phyloP scores from a whole-genome alignment of 2,329 filamentous ascomycete species.

The Blastomyces gilchristii region DNA sequence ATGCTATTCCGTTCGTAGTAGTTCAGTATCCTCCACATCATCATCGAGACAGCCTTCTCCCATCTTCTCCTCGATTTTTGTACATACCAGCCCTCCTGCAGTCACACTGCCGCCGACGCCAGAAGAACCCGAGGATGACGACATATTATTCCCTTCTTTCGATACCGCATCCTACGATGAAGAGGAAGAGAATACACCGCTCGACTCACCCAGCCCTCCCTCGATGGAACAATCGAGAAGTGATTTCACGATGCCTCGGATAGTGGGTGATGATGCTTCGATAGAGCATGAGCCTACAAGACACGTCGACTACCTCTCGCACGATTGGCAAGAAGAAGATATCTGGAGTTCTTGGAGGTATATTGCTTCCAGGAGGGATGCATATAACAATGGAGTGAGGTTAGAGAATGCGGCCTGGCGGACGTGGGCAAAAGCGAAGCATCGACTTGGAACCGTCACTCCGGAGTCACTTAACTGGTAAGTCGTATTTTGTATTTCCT shows the following conservation, averaged over 20 bases:
- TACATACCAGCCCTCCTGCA: constrained; percentile 24
- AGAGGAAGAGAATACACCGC: constrained; percentile 14
- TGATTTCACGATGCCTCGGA: constrained; percentile 1
- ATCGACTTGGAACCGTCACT: constrained; percentile 74
- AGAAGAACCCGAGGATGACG: constrained; percentile 22
- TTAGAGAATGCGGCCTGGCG: constrained; percentile 96
- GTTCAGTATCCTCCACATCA: constrained; percentile 23
- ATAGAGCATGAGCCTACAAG: constrained; percentile 65
- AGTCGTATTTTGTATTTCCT: constrained; percentile 2
- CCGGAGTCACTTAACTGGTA: constrained; percentile 92
- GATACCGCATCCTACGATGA: constrained; percentile 19
- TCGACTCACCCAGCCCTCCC: constrained; percentile 14
- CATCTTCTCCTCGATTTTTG: constrained; percentile 23
- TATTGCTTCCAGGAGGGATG: constrained; percentile 66
- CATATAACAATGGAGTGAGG: constrained; percentile 70
- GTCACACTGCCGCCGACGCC: constrained; percentile 25
- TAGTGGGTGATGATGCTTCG: constrained; percentile 61
- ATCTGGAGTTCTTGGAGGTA: constrained; percentile 97
- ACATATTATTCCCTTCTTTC: constrained; percentile 39
- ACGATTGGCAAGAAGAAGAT: constrained; percentile 89
- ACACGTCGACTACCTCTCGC: constrained; percentile 91
- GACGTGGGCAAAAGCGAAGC: constrained; percentile 89
- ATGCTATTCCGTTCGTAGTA: constrained; percentile 6
- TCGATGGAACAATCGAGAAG: neutral
- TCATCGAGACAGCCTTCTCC: constrained; percentile 33